Evolutionary conservation across 1,284 basidiomycete species (phyloP).

Genomic region (Thecaphora frezii): DNA sequence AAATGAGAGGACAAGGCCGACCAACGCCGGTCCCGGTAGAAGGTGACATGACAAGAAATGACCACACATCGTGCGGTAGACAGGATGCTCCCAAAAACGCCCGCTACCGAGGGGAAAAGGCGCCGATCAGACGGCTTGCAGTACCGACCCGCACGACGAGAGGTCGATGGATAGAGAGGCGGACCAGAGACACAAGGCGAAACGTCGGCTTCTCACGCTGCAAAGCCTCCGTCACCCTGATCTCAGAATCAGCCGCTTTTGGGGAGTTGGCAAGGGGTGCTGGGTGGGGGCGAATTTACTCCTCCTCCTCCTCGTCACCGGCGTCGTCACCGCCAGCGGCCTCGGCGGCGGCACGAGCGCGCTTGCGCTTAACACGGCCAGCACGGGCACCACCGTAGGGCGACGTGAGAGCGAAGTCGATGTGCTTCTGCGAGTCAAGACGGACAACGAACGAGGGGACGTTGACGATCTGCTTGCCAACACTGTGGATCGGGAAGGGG

Average conservation of each 20-base stretch:
- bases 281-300: constrained; percentile 16
- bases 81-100: too few species aligned
- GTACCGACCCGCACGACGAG: too few species aligned
- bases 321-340: constrained; percentile 81
- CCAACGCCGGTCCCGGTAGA: too few species aligned
- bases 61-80: too few species aligned
- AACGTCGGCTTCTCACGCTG: not conserved
- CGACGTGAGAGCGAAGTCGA: constrained; percentile 96
- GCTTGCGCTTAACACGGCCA: constrained; percentile 99
- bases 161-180: too few species aligned
- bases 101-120: too few species aligned
- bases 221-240: not conserved
- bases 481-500: constrained; percentile 62
- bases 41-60: too few species aligned
- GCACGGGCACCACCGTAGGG: constrained; percentile 96
- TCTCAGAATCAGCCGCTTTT: constrained; percentile 7
- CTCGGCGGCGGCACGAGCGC: constrained; percentile 86
- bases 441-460: constrained; percentile 97
- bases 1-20: too few species aligned
- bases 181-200: not conserved
- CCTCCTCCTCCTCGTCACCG: constrained; percentile 75
- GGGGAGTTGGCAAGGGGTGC: constrained; percentile 4
- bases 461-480: constrained; percentile 99
- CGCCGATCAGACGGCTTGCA: too few species aligned
- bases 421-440: constrained; percentile 70